Conservation (phyloP, 192 early-diverging fungal species). For the Backusella luteola region DNA sequence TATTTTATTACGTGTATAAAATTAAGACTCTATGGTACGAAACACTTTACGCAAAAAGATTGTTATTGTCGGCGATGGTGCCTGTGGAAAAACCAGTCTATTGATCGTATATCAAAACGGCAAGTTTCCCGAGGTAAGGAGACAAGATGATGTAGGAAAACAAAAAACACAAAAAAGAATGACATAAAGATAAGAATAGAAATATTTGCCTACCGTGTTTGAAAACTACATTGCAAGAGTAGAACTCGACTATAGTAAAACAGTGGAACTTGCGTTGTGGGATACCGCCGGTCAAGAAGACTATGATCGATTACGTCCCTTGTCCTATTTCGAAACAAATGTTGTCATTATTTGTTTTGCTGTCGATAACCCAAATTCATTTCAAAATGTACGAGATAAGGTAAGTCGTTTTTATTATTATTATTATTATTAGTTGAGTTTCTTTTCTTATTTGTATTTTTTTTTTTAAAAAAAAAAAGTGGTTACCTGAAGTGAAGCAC, state of each 20-base stretch:
- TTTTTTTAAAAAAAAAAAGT: neutral
- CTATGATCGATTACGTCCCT: slow-evolving; percentile 12
- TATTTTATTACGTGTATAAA: neutral
- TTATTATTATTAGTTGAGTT: too few species aligned
- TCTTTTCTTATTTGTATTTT: neutral
- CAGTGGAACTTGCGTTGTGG: slow-evolving; percentile 18
- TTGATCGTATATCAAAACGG: slow-evolving; percentile 18
- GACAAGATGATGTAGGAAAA: neutral
- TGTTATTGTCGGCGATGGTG: slow-evolving; percentile 7
- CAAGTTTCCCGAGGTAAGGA: slow-evolving; percentile 12
- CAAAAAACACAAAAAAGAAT: neutral
- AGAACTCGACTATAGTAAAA: slow-evolving; percentile 11
- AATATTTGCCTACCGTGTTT: slow-evolving; percentile 22
- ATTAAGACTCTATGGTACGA: neutral
- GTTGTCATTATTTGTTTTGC: slow-evolving; percentile 12
- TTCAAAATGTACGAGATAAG: slow-evolving; percentile 18
- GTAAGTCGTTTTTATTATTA: neutral
- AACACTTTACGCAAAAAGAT: slow-evolving; percentile 8
- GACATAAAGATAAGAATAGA: slow-evolving; percentile 14
- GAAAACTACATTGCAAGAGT: slow-evolving; percentile 18
- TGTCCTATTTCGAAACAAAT: slow-evolving; percentile 12
- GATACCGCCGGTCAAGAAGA: slow-evolving; percentile 17
- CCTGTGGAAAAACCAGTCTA: slow-evolving; percentile 2
- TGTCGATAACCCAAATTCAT: slow-evolving; percentile 9
- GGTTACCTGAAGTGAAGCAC: slow-evolving; percentile 12